phyloP scores from a whole-genome alignment of 1,139 yeast species.

The Kazachstania sp. region DNA sequence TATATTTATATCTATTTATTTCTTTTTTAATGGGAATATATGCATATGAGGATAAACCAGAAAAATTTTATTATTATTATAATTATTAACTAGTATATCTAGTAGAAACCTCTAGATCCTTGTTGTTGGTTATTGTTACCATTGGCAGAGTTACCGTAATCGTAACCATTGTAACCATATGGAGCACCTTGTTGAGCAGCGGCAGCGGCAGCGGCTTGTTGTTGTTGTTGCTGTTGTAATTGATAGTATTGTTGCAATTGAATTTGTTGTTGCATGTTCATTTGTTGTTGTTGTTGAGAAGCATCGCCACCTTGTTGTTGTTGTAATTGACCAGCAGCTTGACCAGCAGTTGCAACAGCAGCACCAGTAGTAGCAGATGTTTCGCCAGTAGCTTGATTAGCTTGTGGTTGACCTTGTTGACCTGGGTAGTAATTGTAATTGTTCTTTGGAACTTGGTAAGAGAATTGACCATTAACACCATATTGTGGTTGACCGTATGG shows the following conservation, averaged over 20 bases:
- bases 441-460: slow-evolving; percentile 29
- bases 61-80: neutral
- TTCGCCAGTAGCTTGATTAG: neutral
- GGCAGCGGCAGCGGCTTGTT: slow-evolving; percentile 16
- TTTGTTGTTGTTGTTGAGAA: slow-evolving; percentile 19
- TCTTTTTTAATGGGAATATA: neutral
- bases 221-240: slow-evolving; percentile 26
- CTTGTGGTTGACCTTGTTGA: slow-evolving; percentile 17
- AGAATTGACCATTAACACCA: slow-evolving; percentile 28
- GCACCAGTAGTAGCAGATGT: neutral
- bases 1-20: neutral
- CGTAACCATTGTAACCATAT: slow-evolving; percentile 11
- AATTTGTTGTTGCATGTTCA: slow-evolving; percentile 22
- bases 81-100: slow-evolving; percentile 1
- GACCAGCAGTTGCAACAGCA: slow-evolving; percentile 4
- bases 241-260: slow-evolving; percentile 25
- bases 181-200: slow-evolving; percentile 15
- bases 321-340: slow-evolving; percentile 16
- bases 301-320: slow-evolving; percentile 8
- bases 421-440: slow-evolving; percentile 19
- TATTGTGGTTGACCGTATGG: slow-evolving; percentile 31
- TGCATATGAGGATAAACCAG: neutral
- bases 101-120: slow-evolving; percentile 29
- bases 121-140: slow-evolving; percentile 9
- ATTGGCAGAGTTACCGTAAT: slow-evolving; percentile 17